These are phyloP conservation scores for Hsuehochloa calcarea DNA, from an alignment of 176 grass and related monocot genomes.

Conservation along the genomic window DNA sequence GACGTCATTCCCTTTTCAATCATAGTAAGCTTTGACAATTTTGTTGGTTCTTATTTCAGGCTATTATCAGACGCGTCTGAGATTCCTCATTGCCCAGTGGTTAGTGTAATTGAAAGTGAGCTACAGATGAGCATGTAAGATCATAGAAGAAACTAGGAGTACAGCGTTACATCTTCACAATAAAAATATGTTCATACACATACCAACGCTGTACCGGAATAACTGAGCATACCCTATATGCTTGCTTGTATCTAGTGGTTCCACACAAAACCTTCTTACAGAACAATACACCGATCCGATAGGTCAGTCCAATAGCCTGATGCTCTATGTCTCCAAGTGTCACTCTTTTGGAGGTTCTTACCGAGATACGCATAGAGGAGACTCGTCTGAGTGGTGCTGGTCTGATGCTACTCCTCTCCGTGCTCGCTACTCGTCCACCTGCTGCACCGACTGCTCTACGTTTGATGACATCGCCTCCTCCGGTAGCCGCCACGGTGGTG, in stretches of 20 bases:
- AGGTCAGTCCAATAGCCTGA: not conserved
- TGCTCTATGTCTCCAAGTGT: not conserved
- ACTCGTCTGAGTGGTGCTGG: too few relatives aligned
- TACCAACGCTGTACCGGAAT: not conserved
- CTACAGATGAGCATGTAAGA: not conserved
- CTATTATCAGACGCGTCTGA: not conserved
- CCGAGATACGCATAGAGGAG: too few relatives aligned
- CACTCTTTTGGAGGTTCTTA: too few relatives aligned
- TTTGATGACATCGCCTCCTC: too few relatives aligned
- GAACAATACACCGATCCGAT: not conserved
- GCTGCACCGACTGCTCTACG: too few relatives aligned
- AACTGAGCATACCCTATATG: not conserved
- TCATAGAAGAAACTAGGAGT: not conserved
- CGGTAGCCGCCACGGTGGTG: too few relatives aligned
- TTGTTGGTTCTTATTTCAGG: not conserved
- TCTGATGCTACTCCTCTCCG: too few relatives aligned
- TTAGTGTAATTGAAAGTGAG: not conserved
- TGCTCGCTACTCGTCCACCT: too few relatives aligned
- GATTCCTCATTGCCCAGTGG: not conserved
- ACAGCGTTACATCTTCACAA: not conserved
- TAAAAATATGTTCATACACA: not conserved
- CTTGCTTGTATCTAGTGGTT: conserved; percentile 16
- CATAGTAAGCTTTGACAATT: not conserved
- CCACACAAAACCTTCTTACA: conserved; percentile 32
- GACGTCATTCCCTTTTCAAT: not conserved